A percentile compares a stretch with the other conserved stretches of the same genome.
Evolutionary conservation across 1,284 basidiomycete genomes (phyloP).

Genomic region (Chalciporus sp.): DNA sequence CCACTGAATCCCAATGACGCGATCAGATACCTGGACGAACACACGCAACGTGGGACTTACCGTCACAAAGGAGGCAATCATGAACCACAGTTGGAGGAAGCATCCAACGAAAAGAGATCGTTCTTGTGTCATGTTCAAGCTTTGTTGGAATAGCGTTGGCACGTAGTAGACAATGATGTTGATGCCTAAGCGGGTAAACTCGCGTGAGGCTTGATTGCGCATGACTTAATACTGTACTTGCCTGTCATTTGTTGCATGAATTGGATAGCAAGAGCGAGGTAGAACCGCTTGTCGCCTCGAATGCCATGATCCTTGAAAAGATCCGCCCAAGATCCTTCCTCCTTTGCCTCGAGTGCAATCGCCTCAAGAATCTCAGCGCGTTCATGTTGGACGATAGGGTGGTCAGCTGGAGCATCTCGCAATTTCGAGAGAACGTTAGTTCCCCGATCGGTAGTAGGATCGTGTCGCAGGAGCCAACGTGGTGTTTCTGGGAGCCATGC

Average conservation of each 20-base stretch:
- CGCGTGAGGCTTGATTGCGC: background rate
- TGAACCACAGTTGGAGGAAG: constrained; percentile 19
- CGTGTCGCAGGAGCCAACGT: constrained; percentile 18
- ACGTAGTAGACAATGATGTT: constrained; percentile 17
- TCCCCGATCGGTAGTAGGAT: constrained; percentile 10
- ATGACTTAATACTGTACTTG: background rate
- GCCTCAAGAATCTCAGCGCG: constrained; percentile 14
- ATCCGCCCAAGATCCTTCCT: constrained; percentile 12
- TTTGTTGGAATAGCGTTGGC: constrained; percentile 14
- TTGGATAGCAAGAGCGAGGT: constrained; percentile 15
- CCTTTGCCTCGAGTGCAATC: constrained; percentile 12
- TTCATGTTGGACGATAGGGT: constrained; percentile 11
- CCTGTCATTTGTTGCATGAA: constrained; percentile 21
- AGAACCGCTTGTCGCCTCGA: constrained; percentile 15
- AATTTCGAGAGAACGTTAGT: constrained; percentile 16
- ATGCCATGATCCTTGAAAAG: constrained; percentile 17
- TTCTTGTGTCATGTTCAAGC: constrained; percentile 17
- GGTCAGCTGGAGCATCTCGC: constrained; percentile 7
- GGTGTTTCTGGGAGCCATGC: constrained; percentile 20
- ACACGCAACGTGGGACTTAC: constrained; percentile 2
- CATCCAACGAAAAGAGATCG: constrained; percentile 15
- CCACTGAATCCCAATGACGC: constrained; percentile 11
- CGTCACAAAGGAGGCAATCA: constrained; percentile 15
- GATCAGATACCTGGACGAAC: background rate
- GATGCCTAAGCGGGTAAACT: constrained; percentile 5